Percentiles rank a stretch among this genome's conserved stretches.
Conservation (phyloP, 1,284 basidiomycete genomes). For the Moesziomyces antarcticus region DNA sequence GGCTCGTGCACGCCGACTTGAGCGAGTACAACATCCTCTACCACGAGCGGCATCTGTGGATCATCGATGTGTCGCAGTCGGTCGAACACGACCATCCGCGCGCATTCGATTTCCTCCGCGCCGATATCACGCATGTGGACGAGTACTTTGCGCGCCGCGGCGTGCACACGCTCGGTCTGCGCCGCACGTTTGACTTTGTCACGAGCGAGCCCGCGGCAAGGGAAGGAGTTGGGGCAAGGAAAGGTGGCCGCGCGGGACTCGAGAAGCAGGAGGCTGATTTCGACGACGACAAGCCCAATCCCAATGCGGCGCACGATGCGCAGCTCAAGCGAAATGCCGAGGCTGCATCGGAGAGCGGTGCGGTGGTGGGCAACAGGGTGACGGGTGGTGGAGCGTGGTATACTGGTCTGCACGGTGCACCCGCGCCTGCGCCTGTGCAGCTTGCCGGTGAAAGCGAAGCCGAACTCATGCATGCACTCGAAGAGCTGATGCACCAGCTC, state of each 20-base stretch:
- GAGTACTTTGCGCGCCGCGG: constrained; percentile 83
- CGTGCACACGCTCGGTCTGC: constrained; percentile 81
- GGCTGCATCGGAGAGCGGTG: too few species aligned
- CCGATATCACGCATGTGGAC: constrained; percentile 90
- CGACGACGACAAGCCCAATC: constrained; percentile 24
- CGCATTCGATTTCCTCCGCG: constrained; percentile 86
- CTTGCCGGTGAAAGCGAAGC: constrained; percentile 50
- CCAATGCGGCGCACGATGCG: constrained; percentile 22
- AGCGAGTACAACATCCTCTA: constrained; percentile 97
- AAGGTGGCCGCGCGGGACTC: constrained; percentile 52
- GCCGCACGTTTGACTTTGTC: constrained; percentile 79
- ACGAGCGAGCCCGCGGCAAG: constrained; percentile 21
- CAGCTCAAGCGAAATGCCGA: constrained; percentile 2
- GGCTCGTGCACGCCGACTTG: constrained; percentile 95
- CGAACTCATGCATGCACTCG: constrained; percentile 47
- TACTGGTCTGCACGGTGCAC: constrained; percentile 16
- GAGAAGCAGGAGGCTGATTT: constrained; percentile 52
- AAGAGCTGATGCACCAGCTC: constrained; percentile 35
- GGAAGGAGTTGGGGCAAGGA: constrained; percentile 17
- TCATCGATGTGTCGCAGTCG: constrained; percentile 98
- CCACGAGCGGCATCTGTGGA: constrained; percentile 78
- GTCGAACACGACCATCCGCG: constrained; percentile 98
- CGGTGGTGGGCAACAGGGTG: constrained; percentile 16
- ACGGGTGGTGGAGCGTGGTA: constrained; percentile 41
- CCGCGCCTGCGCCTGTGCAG: not conserved